Evolutionary conservation across 371 early-diverging fungal species (phyloP).

Genomic region (Thermomucor indicae-seudaticae): DNA sequence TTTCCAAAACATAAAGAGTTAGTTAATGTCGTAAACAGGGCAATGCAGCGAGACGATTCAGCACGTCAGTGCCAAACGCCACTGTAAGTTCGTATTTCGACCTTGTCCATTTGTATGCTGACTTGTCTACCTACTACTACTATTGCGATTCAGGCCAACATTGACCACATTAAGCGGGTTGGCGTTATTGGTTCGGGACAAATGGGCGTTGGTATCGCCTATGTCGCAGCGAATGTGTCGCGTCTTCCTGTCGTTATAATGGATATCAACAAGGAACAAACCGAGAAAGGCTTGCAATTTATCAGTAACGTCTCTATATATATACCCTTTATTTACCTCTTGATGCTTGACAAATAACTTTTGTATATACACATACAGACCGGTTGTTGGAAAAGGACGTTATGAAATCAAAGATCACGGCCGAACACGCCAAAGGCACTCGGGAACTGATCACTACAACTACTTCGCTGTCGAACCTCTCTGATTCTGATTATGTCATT

Average conservation of each 20-base stretch:
- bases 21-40: too few species aligned
- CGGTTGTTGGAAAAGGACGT: conserved; percentile 87
- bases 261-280: conserved; percentile 80
- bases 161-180: conserved; percentile 50
- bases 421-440: conserved; percentile 67
- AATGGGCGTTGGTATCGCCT: conserved; percentile 95
- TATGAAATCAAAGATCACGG: conserved; percentile 79
- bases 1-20: too few species aligned
- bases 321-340: not conserved
- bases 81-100: not conserved
- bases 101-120: not conserved
- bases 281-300: conserved; percentile 78
- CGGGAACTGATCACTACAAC: conserved; percentile 66
- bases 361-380: conserved; percentile 45
- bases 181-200: conserved; percentile 84
- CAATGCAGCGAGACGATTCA: too few species aligned
- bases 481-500: conserved; percentile 79
- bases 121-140: not conserved
- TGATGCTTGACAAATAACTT: not conserved
- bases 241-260: conserved; percentile 75
- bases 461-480: conserved; percentile 51
- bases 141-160: too few species aligned
- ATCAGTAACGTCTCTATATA: conserved; percentile 53
- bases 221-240: conserved; percentile 88
- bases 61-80: not conserved